Base-by-base conservation (phyloP, 1,139 yeast genomes). In the Blastobotrys buckinghamii region DNA sequence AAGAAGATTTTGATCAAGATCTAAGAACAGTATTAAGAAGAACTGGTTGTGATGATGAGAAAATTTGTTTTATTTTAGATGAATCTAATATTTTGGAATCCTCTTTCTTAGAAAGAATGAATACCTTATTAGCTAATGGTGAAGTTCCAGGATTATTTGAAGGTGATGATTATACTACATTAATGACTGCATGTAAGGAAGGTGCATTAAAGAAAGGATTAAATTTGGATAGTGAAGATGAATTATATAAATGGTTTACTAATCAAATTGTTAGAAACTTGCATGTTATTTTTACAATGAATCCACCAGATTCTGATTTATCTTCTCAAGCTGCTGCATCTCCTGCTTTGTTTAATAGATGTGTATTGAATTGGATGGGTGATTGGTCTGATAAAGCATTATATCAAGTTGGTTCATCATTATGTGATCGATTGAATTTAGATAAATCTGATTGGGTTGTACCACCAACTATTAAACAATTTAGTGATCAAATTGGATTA, bases 341-440 rank as follows among this genome's bases (percentile, higher is more conserved):
- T 0, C 96, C 97, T 0, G 97, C 98, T 0, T 69, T 92, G 36
- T 84, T 88, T 67, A 92, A 92, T 61, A 73, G 98, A 60, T 92
- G 97, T 70, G 95, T 88, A 3, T 67, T 90, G 38, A 81, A 83
- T 60, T 88, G 95, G 90, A 82, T 88, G 83, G 96, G 96, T 2
- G 80, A 81, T 50, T 90, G 97, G 97, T 72, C 82, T 0, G 57
- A 61, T 8, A 54, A 58, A 0, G 70, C 89, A 0, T 64, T 83
- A 47, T 57, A 57, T 16, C 79, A 78, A 47, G 78, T 88, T 37
- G 79, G 79, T 0, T 49, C 60, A 0, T 68, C 74, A 4, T 57
- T 72, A 27, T 66, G 81, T 1, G 66, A 67, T 13, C 54, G 64
- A 10, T 61, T 81, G 15, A 84, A 89, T 3, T 62, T 84, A 26